Evolutionary conservation across 2,329 filamentous ascomycete species (phyloP).

Genomic region (Venturia nashicola): DNA sequence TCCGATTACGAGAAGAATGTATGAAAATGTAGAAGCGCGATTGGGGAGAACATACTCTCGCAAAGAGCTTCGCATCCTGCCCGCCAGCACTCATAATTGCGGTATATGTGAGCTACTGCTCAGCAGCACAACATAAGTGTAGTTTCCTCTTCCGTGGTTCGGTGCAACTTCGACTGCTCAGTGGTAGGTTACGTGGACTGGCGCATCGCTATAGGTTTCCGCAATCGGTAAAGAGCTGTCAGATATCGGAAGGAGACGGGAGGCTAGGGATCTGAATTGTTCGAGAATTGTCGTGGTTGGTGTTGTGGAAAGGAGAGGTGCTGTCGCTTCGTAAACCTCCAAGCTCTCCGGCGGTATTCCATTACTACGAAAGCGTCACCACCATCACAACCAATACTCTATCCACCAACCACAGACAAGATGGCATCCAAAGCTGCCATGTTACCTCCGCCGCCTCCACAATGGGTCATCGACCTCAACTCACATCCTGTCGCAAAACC

Average conservation of each 20-base stretch:
- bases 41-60: conserved; percentile 58
- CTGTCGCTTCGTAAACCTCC: background rate
- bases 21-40: background rate
- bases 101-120: background rate
- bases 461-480: conserved; percentile 76
- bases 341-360: background rate
- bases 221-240: background rate
- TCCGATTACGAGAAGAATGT: background rate
- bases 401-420: background rate
- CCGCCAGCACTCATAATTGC: conserved; percentile 44
- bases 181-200: background rate
- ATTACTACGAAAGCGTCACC: background rate
- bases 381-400: background rate
- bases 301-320: background rate
- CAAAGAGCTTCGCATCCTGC: conserved; percentile 98
- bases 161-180: background rate
- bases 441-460: conserved; percentile 42
- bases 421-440: background rate
- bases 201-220: background rate
- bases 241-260: background rate
- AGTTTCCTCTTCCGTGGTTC: background rate
- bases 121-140: conserved; percentile 1
- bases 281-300: background rate
- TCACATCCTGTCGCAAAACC: conserved; percentile 53
- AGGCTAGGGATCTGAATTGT: background rate